A percentile compares a stretch with the other conserved stretches of the same genome.
phyloP scores from a whole-genome alignment of 2,329 filamentous ascomycete species.

The Claviceps maximensis region DNA sequence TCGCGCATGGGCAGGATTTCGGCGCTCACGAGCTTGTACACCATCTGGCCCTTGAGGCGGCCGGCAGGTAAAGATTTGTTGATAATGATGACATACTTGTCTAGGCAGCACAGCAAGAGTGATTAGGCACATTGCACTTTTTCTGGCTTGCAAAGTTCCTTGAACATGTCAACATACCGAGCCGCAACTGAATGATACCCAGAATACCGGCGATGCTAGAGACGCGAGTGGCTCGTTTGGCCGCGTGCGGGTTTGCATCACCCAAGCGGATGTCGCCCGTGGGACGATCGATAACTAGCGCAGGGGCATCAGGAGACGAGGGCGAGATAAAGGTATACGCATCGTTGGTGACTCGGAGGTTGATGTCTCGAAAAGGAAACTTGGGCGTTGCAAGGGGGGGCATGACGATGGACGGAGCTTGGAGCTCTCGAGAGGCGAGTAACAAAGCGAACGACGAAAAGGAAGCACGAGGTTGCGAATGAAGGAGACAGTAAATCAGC shows the following conservation, averaged over 20 bases:
- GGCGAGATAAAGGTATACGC: slow-evolving; percentile 96
- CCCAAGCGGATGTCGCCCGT: slow-evolving; percentile 80
- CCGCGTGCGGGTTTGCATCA: slow-evolving; percentile 61
- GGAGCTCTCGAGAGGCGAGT: background rate
- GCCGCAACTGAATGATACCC: slow-evolving; percentile 81
- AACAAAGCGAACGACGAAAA: background rate
- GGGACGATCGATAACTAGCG: slow-evolving; percentile 79
- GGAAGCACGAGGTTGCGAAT: background rate
- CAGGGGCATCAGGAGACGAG: slow-evolving; percentile 78
- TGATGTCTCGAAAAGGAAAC: slow-evolving; percentile 86
- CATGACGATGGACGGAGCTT: slow-evolving; percentile 16
- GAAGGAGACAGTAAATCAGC: background rate
- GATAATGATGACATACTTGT: slow-evolving; percentile 96
- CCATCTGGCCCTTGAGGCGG: slow-evolving; percentile 85
- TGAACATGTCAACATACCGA: slow-evolving; percentile 47
- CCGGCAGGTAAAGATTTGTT: slow-evolving; percentile 88
- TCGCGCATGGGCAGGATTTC: slow-evolving; percentile 92
- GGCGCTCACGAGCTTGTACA: slow-evolving; percentile 83
- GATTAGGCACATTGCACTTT: background rate
- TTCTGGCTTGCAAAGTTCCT: background rate
- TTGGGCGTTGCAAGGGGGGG: slow-evolving; percentile 22
- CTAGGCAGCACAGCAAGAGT: slow-evolving; percentile 19
- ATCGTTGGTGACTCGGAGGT: slow-evolving; percentile 80
- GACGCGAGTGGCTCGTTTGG: slow-evolving; percentile 58
- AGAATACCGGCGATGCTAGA: slow-evolving; percentile 92